A percentile compares a stretch with the other conserved stretches of the same genome.
Evolutionary conservation across 805 yeast species (phyloP).

Genomic region (Candida odintsovae): DNA sequence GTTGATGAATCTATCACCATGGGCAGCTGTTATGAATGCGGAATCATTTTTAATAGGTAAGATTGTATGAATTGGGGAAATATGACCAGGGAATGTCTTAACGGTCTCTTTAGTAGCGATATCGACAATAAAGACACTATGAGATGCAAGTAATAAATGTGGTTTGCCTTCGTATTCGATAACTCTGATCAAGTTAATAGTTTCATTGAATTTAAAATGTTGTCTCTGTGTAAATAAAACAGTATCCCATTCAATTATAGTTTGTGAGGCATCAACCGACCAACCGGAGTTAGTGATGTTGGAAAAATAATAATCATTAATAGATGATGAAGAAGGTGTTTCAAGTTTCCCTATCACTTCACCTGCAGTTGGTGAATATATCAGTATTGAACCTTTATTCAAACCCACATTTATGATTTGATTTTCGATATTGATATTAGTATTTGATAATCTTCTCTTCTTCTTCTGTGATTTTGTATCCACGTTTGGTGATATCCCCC

Average conservation of each 20-base stretch:
- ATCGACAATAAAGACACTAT: constrained; percentile 53
- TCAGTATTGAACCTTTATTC: constrained; percentile 54
- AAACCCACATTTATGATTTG: constrained; percentile 55
- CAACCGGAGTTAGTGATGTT: constrained; percentile 40
- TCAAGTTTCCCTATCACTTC: constrained; percentile 48
- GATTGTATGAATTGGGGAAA: constrained; percentile 55
- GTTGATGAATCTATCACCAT: constrained; percentile 77
- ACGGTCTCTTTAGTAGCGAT: constrained; percentile 32
- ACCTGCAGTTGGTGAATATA: constrained; percentile 64
- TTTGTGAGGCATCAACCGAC: constrained; percentile 55
- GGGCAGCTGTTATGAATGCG: constrained; percentile 61
- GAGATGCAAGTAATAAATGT: constrained; percentile 59
- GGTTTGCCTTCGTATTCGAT: constrained; percentile 24
- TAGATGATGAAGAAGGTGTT: constrained; percentile 39
- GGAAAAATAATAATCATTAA: constrained; percentile 45
- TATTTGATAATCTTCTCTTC: constrained; percentile 19
- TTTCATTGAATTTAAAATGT: constrained; percentile 34
- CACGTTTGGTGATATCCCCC: constrained; percentile 36
- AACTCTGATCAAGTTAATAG: constrained; percentile 27
- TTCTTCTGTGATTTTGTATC: constrained; percentile 9
- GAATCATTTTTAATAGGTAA: constrained; percentile 32
- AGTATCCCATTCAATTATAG: constrained; percentile 58
- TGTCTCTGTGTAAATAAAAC: constrained; percentile 34
- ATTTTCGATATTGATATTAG: constrained; percentile 29
- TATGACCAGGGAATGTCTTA: constrained; percentile 68